Evolutionary conservation across 1,284 basidiomycete species (phyloP), one percentile per base, ranked within the genome.

Genomic region (Ceratobasidium sp.): DNA sequence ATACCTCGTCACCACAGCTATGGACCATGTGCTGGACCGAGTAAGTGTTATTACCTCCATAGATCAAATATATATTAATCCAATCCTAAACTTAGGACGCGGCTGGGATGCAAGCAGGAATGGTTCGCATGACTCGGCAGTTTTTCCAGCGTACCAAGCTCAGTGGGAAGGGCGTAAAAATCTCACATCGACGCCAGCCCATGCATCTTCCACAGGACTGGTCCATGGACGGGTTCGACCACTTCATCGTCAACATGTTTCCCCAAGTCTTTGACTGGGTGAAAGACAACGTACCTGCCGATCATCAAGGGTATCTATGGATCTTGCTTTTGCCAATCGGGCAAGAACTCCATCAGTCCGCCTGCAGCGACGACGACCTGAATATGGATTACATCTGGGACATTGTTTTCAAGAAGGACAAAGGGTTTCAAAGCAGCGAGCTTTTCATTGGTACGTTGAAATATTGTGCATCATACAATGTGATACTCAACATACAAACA

Each of bases 361-460:
- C 5, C 3, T 40, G 60, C 23, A 61, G 60, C 33, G 60, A 61
- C 15, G 60, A 7, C 23, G 9, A 5, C 4, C 23, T 61, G 4
- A 28, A 61, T 40, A 61, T 61, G 60, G 4, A 26, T 33, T 61
- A 33, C 33, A 39, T 61, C 18, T 61, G 60, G 60, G 60, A 28
- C 39, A 20, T 33, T 33, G 60, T 28, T 33, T 61, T 6, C 23
- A 61, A 61, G 60, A 6, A 12, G 26, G 60, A 28, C 23, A 61
- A 28, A 20, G 60, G 6, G 23, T 26, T 33, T 23, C 5, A 20
- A 12, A 9, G 39, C 9, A 9, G 28, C 23, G 60, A 61, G 33
- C 9, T 61, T 6, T 61, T n/a, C n/a, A n/a, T n/a, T n/a, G n/a
- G n/a, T n/a, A n/a, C n/a, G n/a, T n/a, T n/a, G n/a, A n/a, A n/a